Conservation (phyloP, 1,139 yeast genomes). For the Yamadazyma kanchanaburiensis region DNA sequence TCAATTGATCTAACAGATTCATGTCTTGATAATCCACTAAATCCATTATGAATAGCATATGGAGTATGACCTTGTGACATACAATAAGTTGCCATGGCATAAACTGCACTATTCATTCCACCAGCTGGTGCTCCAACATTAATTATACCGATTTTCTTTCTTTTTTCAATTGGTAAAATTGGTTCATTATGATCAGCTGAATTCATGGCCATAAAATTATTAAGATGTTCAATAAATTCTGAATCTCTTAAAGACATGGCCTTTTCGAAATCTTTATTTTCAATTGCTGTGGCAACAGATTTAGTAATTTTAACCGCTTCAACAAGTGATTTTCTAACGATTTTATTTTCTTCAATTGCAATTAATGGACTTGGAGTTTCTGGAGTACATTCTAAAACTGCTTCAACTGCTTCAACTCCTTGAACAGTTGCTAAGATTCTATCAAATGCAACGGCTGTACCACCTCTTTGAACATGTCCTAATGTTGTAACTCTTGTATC, state of each 20-base stretch:
- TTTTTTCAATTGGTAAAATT: slow-evolving; percentile 49
- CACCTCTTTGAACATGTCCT: slow-evolving; percentile 99
- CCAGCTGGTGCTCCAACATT: slow-evolving; percentile 86
- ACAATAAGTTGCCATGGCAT: slow-evolving; percentile 72
- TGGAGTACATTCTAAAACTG: slow-evolving; percentile 84
- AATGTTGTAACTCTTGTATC: slow-evolving; percentile 93
- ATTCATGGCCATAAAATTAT: slow-evolving; percentile 58
- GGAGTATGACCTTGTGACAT: slow-evolving; percentile 73
- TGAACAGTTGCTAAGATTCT: slow-evolving; percentile 88
- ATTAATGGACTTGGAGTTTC: slow-evolving; percentile 95
- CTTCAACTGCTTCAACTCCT: slow-evolving; percentile 96
- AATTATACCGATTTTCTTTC: slow-evolving; percentile 65
- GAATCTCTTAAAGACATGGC: slow-evolving; percentile 81
- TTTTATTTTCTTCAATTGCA: slow-evolving; percentile 83
- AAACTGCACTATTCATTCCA: slow-evolving; percentile 74
- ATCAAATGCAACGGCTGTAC: slow-evolving; percentile 93
- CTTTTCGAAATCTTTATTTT: slow-evolving; percentile 69
- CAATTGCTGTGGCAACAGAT: slow-evolving; percentile 84
- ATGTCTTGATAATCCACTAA: slow-evolving; percentile 72
- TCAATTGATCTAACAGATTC: slow-evolving; percentile 60
- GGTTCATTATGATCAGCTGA: slow-evolving; percentile 62
- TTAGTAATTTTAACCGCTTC: slow-evolving; percentile 88
- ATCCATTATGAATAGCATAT: slow-evolving; percentile 72
- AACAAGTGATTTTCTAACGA: slow-evolving; percentile 76
- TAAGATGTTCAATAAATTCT: slow-evolving; percentile 65